Evolutionary conservation across 1,284 basidiomycete species (phyloP), one percentile per base, ranked within the genome.

Genomic region (Lignosus rhinocerotis): DNA sequence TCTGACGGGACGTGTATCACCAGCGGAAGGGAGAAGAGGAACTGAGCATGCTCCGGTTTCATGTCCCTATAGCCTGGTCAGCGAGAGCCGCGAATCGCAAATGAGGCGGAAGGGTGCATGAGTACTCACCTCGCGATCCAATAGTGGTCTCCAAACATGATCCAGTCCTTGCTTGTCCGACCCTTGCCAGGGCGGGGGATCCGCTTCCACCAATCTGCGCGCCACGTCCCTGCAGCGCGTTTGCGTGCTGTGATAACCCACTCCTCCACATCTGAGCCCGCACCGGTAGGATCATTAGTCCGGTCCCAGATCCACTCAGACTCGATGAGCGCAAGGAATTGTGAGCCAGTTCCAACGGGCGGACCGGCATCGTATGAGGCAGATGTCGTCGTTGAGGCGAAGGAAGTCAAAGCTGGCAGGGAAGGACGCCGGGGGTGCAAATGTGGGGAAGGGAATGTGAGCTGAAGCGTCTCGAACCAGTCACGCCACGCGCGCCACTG

Each of bases 401-500:
- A 51, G 30, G 32, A 49, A 16, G 55, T 59, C 47, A 56, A 12
- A 25, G 58, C 32, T 25, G 48, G 39, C 33, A 43, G 48, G 21
- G 62, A 41, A 6, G 57, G 41, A 11, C 59, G 60, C 1, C 55
- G 52, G 14, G 59, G 55, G 55, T 48, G 30, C 25, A 53, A 50
- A 33, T 53, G 45, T 19, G 62, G 47, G 36, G 59, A 55, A 38
- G 66, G 57, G 52, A 60, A 65, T 17, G 60, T 57, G 32, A 67
- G 55, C 56, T 63, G 58, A 30, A 75, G 66, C 9, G 65, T 60
- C 39, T 73, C 63, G 39, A 79, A 80, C 88, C 89, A 92, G 32
- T 83, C 80, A 58, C 92, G 81, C 93, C 93, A 97, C 2, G 80
- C 78, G 38, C 87, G 81, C 93, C 94, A 96, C 73, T 94, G 89